A percentile compares a stretch with the other conserved stretches of the same genome.
Conservation (phyloP, 805 yeast genomes). For the Metschnikowia koreensis region DNA sequence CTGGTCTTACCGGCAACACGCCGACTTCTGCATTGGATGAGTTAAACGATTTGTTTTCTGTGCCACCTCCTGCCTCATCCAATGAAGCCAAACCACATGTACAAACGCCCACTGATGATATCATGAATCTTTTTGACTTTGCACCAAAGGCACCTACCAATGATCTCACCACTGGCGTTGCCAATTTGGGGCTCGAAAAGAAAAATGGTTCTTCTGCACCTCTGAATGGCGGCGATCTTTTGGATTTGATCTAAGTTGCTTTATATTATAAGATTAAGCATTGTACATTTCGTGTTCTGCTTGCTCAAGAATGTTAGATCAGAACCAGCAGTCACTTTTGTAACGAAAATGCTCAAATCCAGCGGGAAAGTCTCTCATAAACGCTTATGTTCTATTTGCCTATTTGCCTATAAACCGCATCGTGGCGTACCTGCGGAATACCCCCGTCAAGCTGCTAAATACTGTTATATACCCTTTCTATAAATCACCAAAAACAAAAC, state of each 20-base stretch:
- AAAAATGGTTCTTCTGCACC: too few relatives aligned
- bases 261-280: too few relatives aligned
- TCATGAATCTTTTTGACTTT: constrained; percentile 44
- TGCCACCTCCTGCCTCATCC: constrained; percentile 27
- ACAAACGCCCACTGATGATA: constrained; percentile 38
- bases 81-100: constrained; percentile 10
- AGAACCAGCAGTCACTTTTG: too few relatives aligned
- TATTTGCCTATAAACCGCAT: not conserved
- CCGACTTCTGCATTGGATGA: constrained; percentile 57
- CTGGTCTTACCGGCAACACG: constrained; percentile 2
- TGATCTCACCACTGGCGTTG: constrained; percentile 11
- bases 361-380: too few relatives aligned
- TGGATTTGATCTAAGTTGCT: constrained; percentile 33
- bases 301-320: too few relatives aligned
- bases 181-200: constrained; percentile 11
- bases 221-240: constrained; percentile 29
- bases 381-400: not conserved
- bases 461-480: not conserved
- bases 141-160: constrained; percentile 7
- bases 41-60: constrained; percentile 65
- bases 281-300: too few relatives aligned
- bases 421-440: not conserved
- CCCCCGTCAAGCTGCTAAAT: not conserved
- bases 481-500: not conserved
- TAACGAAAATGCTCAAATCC: too few relatives aligned